Evolutionary conservation across 371 early-diverging fungal genomes (phyloP).

Genomic region (Rhizomucor pusillus): DNA sequence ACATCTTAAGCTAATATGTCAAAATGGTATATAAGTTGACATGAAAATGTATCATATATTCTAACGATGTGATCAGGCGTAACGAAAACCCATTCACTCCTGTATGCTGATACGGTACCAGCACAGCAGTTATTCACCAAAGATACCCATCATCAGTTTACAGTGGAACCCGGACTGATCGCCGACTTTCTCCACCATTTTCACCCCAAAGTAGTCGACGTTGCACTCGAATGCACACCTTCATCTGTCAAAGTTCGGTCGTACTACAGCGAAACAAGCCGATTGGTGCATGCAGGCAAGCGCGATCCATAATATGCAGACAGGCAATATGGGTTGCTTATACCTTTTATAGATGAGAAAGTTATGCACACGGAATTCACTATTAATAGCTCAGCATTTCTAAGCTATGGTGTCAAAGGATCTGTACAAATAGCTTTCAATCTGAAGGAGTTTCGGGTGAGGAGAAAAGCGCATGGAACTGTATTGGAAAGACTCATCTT

Average conservation of each 20-base stretch:
- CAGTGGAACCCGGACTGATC: constrained; percentile 12
- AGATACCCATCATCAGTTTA: constrained; percentile 10
- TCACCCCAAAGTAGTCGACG: constrained; percentile 10
- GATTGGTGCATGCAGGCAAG: constrained; percentile 1
- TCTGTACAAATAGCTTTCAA: constrained; percentile 11
- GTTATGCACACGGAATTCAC: constrained; percentile 19
- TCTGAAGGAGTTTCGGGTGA: constrained; percentile 21
- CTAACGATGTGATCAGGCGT: constrained; percentile 1
- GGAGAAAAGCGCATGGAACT: not conserved
- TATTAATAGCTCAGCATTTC: constrained; percentile 15
- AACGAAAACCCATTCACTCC: constrained; percentile 17
- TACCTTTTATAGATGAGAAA: constrained; percentile 5
- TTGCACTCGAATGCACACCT: constrained; percentile 15
- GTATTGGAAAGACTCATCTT: not conserved
- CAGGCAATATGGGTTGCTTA: not conserved
- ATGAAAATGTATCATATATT: not conserved
- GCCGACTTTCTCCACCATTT: constrained; percentile 11
- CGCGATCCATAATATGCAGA: not conserved
- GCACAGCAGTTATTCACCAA: constrained; percentile 11
- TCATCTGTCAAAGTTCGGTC: constrained; percentile 12
- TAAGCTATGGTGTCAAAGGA: constrained; percentile 6
- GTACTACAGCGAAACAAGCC: constrained; percentile 4
- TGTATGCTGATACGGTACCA: constrained; percentile 15
- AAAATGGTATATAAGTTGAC: constrained; percentile 4
- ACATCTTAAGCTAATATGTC: constrained; percentile 3